These are phyloP conservation scores for Ustilago curta DNA, from an alignment of 1,284 basidiomycete species.

Conservation along the genomic window DNA sequence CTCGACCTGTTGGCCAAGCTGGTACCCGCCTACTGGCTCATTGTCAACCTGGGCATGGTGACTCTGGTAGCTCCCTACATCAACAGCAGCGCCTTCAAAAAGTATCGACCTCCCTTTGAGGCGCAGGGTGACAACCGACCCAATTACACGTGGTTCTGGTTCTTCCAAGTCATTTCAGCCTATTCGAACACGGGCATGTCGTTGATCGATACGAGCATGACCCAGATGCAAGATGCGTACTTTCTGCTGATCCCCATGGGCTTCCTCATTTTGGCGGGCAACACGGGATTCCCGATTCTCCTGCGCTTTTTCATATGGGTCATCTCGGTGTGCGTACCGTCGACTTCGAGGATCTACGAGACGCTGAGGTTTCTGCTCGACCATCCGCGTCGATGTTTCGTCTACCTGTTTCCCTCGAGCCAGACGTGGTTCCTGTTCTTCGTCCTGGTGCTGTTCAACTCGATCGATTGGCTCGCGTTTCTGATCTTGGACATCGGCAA, in stretches of 20 bases:
- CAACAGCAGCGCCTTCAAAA: conserved; percentile 45
- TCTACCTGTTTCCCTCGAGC: conserved; percentile 88
- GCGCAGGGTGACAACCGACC: conserved; percentile 59
- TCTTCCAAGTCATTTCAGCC: conserved; percentile 86
- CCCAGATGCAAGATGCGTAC: conserved; percentile 87
- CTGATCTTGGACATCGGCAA: conserved; percentile 89
- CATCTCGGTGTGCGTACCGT: conserved; percentile 76
- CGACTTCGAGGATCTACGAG: conserved; percentile 77
- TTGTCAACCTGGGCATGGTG: conserved; percentile 42
- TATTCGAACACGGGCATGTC: conserved; percentile 91
- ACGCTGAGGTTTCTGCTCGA: conserved; percentile 92
- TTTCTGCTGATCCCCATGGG: conserved; percentile 77
- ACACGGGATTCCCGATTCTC: conserved; percentile 77
- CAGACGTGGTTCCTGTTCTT: conserved; percentile 92
- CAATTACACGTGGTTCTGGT: conserved; percentile 78
- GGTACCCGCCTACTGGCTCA: conserved; percentile 55
- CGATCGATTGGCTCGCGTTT: conserved; percentile 88
- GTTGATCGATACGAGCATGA: conserved; percentile 87
- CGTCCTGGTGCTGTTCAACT: conserved; percentile 77
- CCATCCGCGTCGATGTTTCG: conserved; percentile 92
- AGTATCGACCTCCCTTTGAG: conserved; percentile 56
- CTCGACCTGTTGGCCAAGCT: conserved; percentile 77
- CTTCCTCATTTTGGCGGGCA: conserved; percentile 86
- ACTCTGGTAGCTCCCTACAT: conserved; percentile 65
- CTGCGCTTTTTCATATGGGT: conserved; percentile 74